Conservation (phyloP, 2,329 filamentous ascomycete genomes). For the Colletotrichum liaoningense region DNA sequence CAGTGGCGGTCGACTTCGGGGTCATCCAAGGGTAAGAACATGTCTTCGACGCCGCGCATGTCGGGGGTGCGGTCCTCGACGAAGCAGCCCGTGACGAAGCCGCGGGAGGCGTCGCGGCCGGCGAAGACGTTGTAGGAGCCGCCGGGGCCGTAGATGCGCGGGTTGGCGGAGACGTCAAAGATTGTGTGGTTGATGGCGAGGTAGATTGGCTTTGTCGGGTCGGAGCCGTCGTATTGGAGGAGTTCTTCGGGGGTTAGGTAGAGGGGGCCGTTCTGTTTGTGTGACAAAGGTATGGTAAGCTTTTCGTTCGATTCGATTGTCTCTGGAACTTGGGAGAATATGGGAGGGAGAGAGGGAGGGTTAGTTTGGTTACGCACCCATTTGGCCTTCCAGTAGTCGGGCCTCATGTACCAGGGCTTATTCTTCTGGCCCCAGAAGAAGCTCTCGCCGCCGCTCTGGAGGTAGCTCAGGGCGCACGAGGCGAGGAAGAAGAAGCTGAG, state of each 20-base stretch:
- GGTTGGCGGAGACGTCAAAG: conserved; percentile 81
- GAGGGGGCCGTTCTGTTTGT: conserved; percentile 68
- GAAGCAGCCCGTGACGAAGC: conserved; percentile 95
- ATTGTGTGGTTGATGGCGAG: conserved; percentile 90
- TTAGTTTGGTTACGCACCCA: conserved; percentile 64
- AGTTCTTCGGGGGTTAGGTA: conserved; percentile 82
- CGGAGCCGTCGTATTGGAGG: conserved; percentile 78
- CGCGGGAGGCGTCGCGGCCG: conserved; percentile 86
- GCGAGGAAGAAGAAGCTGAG: conserved; percentile 74
- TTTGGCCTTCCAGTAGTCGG: conserved; percentile 68
- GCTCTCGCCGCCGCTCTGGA: conserved; percentile 77
- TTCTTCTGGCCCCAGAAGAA: conserved; percentile 74
- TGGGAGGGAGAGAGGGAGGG: background rate
- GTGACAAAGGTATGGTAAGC: background rate
- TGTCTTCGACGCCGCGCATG: conserved; percentile 86
- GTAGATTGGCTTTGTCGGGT: conserved; percentile 83
- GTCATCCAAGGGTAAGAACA: conserved; percentile 78
- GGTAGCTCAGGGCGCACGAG: conserved; percentile 79
- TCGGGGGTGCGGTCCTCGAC: conserved; percentile 85
- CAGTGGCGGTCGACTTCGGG: conserved; percentile 70
- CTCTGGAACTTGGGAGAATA: no score
- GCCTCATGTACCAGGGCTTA: conserved; percentile 70
- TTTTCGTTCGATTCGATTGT: background rate
- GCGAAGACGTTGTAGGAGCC: conserved; percentile 90
- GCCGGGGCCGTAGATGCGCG: conserved; percentile 81